Conservation (phyloP, 768 basidiomycete genomes). For the Psilocybe subaeruginosa region DNA sequence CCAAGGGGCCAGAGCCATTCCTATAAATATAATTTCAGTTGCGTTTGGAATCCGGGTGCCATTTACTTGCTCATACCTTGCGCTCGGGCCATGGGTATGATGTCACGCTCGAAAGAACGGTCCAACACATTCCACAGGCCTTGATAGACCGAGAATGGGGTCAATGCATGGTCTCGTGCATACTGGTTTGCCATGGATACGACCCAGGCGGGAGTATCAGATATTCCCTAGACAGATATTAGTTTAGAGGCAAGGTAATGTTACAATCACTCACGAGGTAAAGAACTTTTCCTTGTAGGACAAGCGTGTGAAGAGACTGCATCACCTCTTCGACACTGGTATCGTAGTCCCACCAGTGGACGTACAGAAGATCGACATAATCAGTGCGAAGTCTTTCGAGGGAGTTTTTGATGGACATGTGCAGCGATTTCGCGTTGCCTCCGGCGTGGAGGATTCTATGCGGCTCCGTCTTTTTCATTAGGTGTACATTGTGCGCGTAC, state of each 20-base stretch:
- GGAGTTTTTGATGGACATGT: conserved; percentile 42
- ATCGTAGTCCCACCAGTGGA: conserved; percentile 57
- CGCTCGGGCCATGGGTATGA: conserved; percentile 48
- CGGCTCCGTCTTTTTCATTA: conserved; percentile 22
- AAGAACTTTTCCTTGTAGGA: conserved; percentile 54
- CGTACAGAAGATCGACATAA: conserved; percentile 51
- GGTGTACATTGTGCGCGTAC: conserved; percentile 33
- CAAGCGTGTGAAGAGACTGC: conserved; percentile 49
- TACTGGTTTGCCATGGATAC: conserved; percentile 53
- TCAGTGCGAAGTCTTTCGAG: conserved; percentile 48
- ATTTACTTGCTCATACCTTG: background rate
- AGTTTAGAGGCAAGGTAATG: no score
- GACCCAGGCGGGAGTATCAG: conserved; percentile 52
- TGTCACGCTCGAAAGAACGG: conserved; percentile 56
- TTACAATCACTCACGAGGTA: conserved; percentile 35
- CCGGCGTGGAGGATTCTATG: conserved; percentile 15
- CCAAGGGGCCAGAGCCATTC: conserved; percentile 34
- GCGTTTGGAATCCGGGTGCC: background rate
- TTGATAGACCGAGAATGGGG: conserved; percentile 59
- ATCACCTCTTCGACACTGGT: conserved; percentile 62
- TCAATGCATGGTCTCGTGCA: conserved; percentile 47
- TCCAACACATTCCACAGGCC: conserved; percentile 46
- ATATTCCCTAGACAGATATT: conserved; percentile 32
- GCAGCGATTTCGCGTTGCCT: conserved; percentile 45
- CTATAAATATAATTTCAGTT: background rate